A percentile compares a stretch with the other conserved stretches of the same genome.
Evolutionary conservation across 2,329 filamentous ascomycete genomes (phyloP).

Genomic region (Sarocladium oryzae): DNA sequence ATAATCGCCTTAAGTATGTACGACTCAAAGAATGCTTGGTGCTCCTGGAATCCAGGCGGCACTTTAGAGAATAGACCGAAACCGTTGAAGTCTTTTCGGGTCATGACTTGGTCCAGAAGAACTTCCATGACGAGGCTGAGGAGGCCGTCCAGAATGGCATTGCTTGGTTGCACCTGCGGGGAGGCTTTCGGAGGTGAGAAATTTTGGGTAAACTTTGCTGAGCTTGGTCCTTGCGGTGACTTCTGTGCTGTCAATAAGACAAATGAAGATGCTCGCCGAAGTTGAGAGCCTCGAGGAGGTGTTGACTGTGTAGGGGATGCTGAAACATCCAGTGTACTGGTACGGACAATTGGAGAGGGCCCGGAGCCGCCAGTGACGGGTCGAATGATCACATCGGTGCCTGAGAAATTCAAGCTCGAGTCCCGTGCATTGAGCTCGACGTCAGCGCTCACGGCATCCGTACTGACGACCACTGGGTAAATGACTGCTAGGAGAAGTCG

Average conservation of each 20-base stretch:
- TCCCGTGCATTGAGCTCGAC: conserved; percentile 82
- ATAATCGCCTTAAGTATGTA: conserved; percentile 75
- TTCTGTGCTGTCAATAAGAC: conserved; percentile 74
- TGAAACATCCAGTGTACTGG: conserved; percentile 50
- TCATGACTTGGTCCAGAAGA: conserved; percentile 79
- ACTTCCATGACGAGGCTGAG: conserved; percentile 72
- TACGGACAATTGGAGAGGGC: conserved; percentile 65
- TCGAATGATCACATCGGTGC: conserved; percentile 75
- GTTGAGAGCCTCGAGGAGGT: conserved; percentile 49
- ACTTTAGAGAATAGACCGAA: conserved; percentile 81
- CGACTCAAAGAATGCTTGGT: conserved; percentile 92
- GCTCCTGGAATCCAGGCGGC: conserved; percentile 87
- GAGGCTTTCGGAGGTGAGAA: conserved; percentile 29
- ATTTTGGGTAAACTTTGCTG: conserved; percentile 51
- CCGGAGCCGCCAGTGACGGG: conserved; percentile 50
- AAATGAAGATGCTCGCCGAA: conserved; percentile 83
- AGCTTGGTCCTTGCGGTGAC: conserved; percentile 48
- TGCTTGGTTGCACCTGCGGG: conserved; percentile 39
- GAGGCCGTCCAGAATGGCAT: conserved; percentile 67
- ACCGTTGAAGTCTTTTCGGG: conserved; percentile 83
- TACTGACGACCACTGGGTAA: conserved; percentile 83
- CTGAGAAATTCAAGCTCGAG: conserved; percentile 76
- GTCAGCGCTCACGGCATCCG: conserved; percentile 75
- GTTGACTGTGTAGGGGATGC: conserved; percentile 38
- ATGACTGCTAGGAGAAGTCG: conserved; percentile 72